Evolutionary conservation across 2,329 filamentous ascomycete species (phyloP).

Genomic region (Herpotrichia juniperi): DNA sequence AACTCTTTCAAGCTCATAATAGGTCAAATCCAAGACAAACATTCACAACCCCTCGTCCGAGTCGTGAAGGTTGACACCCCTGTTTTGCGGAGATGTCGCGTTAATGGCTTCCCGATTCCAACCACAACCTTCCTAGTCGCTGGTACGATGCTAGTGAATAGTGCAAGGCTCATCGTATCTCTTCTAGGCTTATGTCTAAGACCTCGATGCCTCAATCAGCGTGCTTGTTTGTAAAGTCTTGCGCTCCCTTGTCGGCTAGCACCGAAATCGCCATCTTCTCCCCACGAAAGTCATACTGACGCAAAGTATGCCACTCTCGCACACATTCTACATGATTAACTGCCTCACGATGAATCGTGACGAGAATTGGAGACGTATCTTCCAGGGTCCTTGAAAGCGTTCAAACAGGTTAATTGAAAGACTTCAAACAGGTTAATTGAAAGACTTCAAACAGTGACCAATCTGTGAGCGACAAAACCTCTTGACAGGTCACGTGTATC

Average conservation of each 20-base stretch:
- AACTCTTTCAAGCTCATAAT: no score
- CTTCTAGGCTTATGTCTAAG: background rate
- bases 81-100: conserved; percentile 9
- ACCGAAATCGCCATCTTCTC: background rate
- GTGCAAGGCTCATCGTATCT: background rate
- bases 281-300: conserved; percentile 4
- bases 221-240: background rate
- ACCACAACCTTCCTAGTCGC: background rate
- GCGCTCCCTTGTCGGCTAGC: background rate
- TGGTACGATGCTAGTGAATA: conserved; percentile 1
- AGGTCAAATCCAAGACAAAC: background rate
- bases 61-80: conserved; percentile 4
- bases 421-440: no score
- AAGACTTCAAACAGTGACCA: no score
- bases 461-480: no score
- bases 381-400: no score
- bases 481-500: background rate
- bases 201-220: background rate
- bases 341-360: background rate
- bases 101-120: conserved; percentile 2
- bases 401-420: no score
- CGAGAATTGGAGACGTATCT: background rate
- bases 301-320: background rate
- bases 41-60: background rate
- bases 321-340: background rate